Conservation (phyloP, 176 grass and related monocot species). For the Paspalum vaginatum region DNA sequence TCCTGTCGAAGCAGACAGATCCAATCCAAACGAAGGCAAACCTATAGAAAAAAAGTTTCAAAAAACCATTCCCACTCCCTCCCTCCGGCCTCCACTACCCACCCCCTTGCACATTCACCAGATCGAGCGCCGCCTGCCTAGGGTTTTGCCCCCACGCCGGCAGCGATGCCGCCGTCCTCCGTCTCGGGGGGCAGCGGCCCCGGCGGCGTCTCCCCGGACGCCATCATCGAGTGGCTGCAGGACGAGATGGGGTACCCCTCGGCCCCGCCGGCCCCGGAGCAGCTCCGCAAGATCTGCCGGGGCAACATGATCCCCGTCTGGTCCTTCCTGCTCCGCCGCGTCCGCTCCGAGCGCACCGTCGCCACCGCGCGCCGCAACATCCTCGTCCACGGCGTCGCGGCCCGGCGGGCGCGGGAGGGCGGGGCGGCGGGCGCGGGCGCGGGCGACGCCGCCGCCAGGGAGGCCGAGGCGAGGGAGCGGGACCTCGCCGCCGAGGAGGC, state of each 20-base stretch:
- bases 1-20: slow-evolving; percentile 11
- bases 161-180: slow-evolving; percentile 65
- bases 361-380: slow-evolving; percentile 87
- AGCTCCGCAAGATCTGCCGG: slow-evolving; percentile 99
- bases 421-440: slow-evolving; percentile 39
- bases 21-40: not conserved
- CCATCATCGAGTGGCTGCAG: slow-evolving; percentile 96
- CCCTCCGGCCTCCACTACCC: slow-evolving; percentile 19
- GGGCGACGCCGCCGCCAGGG: slow-evolving; percentile 59
- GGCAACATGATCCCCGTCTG: slow-evolving; percentile 98
- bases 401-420: slow-evolving; percentile 62
- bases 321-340: slow-evolving; percentile 89
- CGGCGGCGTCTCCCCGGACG: slow-evolving; percentile 74
- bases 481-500: slow-evolving; percentile 91
- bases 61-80: slow-evolving; percentile 49
- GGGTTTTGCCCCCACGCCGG: slow-evolving; percentile 31
- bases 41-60: slow-evolving; percentile 21
- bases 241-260: slow-evolving; percentile 98
- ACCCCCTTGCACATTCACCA: slow-evolving; percentile 5
- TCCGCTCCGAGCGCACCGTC: slow-evolving; percentile 92
- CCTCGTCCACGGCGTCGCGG: slow-evolving; percentile 82
- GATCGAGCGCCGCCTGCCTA: slow-evolving; percentile 36
- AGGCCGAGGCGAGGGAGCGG: slow-evolving; percentile 82
- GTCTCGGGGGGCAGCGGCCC: slow-evolving; percentile 57
- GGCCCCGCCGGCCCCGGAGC: slow-evolving; percentile 70